Conservation (phyloP, 2,329 filamentous ascomycete species). For the Septoria petroselini region DNA sequence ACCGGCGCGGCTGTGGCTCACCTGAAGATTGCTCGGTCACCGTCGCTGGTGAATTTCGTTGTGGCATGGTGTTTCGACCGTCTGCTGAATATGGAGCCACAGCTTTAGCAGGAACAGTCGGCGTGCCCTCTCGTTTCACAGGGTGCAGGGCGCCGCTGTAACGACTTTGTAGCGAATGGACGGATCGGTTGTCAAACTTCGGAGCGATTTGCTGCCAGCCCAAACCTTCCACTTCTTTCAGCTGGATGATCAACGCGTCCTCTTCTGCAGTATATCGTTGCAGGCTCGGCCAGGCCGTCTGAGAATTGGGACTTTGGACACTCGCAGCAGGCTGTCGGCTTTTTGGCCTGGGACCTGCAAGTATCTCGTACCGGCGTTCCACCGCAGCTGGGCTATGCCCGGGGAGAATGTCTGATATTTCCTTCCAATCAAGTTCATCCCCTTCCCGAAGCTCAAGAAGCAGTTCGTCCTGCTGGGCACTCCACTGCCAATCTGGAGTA, state of each 20-base stretch:
- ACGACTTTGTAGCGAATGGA: background rate
- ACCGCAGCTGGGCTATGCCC: conserved; percentile 18
- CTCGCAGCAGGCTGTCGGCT: background rate
- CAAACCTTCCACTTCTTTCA: conserved; percentile 16
- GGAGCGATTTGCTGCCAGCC: conserved; percentile 12
- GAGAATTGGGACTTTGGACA: background rate
- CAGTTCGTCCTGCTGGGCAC: conserved; percentile 37
- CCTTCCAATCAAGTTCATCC: conserved; percentile 32
- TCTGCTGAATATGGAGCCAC: too few relatives aligned
- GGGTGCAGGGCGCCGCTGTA: background rate
- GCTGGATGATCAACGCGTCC: conserved; percentile 15
- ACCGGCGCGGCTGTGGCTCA: background rate
- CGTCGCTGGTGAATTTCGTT: background rate
- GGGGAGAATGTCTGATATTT: conserved; percentile 24
- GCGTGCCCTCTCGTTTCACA: background rate
- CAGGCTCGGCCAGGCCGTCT: background rate
- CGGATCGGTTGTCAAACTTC: conserved; percentile 3
- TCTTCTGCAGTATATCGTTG: conserved; percentile 10
- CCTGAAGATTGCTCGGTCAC: background rate
- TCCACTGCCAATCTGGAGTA: conserved; percentile 28
- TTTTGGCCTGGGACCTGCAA: conserved; percentile 8
- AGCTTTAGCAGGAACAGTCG: background rate
- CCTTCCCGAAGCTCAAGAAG: conserved; percentile 36
- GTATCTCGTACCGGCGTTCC: conserved; percentile 24
- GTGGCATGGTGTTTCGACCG: too few relatives aligned